Conservation (phyloP, 176 grass and related monocot species). For the Thinopyrum elongatum region DNA sequence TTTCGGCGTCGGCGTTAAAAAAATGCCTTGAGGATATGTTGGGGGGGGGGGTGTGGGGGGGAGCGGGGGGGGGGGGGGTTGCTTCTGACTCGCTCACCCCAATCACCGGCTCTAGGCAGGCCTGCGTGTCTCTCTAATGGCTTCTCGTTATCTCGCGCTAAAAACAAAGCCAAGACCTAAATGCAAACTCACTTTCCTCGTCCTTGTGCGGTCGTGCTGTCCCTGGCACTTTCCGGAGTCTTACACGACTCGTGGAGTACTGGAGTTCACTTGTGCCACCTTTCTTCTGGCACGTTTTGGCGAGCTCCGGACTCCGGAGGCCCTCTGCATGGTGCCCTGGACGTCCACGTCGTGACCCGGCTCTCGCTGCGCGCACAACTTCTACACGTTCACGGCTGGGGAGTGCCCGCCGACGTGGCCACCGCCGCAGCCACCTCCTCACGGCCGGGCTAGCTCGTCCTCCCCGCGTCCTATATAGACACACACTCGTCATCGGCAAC, state of each 20-base stretch:
- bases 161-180: not conserved
- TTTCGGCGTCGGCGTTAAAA: too few relatives aligned
- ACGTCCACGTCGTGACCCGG: not conserved
- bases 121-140: not conserved
- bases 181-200: not conserved
- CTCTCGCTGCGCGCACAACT: not conserved
- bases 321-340: not conserved
- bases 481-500: not conserved
- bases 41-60: too few relatives aligned
- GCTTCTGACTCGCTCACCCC: too few relatives aligned
- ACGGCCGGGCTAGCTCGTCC: not conserved
- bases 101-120: not conserved
- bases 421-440: not conserved
- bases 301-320: not conserved
- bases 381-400: not conserved
- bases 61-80: too few relatives aligned
- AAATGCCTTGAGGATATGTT: too few relatives aligned
- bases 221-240: not conserved
- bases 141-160: not conserved
- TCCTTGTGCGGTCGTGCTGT: not conserved
- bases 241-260: not conserved
- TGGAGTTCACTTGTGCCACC: not conserved
- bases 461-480: not conserved
- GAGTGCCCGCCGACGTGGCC: constrained; percentile 4
- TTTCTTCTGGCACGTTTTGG: not conserved